Conservation (phyloP, 306 rosid species). For the Myrica gale region DNA sequence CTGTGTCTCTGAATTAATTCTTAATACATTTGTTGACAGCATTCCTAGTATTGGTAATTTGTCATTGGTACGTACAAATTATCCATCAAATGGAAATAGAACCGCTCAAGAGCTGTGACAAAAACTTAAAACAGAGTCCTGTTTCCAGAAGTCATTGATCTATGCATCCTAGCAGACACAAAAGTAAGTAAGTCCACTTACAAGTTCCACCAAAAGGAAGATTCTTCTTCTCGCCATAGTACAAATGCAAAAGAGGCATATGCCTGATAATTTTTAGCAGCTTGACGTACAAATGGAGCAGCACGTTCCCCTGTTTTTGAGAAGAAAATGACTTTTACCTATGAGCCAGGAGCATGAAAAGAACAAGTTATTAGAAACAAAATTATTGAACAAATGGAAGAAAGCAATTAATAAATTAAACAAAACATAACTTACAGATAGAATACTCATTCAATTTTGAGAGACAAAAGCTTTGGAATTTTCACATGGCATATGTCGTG, state of each 20-base stretch:
- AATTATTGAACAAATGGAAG: background rate
- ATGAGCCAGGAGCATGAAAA: conserved; percentile 28
- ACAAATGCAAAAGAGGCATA: conserved; percentile 84
- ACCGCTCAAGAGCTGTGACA: background rate
- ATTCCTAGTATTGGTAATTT: too few species aligned
- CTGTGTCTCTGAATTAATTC: background rate
- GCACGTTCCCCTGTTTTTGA: conserved; percentile 84
- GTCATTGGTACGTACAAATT: background rate
- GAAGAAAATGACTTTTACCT: conserved; percentile 84
- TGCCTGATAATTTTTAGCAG: conserved; percentile 68
- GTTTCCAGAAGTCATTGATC: background rate
- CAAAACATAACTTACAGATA: background rate
- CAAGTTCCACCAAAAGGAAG: conserved; percentile 78
- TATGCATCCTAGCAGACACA: background rate
- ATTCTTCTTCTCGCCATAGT: conserved; percentile 85
- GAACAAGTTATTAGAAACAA: conserved; percentile 21
- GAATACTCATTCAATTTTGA: background rate
- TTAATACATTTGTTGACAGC: background rate
- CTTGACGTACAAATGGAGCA: conserved; percentile 71
- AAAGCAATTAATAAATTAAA: background rate
- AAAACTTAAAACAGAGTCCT: background rate
- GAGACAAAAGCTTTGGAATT: background rate
- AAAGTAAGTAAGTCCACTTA: conserved; percentile 42
- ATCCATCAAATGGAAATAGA: background rate
- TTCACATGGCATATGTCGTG: background rate